phyloP scores from a whole-genome alignment of 176 grass and related monocot species.

The Oryza glumipatula region DNA sequence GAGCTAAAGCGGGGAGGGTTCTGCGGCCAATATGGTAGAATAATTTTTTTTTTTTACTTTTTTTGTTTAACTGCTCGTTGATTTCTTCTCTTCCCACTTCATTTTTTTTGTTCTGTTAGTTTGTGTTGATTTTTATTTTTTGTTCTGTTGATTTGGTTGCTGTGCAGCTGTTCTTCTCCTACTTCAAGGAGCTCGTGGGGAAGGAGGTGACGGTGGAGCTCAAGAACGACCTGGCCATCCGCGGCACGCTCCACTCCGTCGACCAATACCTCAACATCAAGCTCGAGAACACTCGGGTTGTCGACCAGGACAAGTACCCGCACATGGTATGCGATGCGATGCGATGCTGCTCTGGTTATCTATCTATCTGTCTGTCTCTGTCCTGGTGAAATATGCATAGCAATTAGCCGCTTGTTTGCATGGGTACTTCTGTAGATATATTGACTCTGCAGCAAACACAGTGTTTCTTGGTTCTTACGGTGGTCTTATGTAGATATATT shows the following conservation, averaged over 20 bases:
- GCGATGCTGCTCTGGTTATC: not conserved
- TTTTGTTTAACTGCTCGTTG: not conserved
- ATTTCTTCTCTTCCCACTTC: not conserved
- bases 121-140: not conserved
- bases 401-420: not conserved
- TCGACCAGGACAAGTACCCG: constrained; percentile 90
- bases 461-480: not conserved
- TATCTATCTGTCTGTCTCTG: not conserved
- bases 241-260: constrained; percentile 87
- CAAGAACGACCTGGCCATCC: constrained; percentile 94
- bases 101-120: no score
- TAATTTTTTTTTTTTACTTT: not conserved
- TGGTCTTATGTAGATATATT: no score
- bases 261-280: constrained; percentile 99
- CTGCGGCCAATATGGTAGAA: constrained; percentile 39
- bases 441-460: not conserved
- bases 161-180: constrained; percentile 89
- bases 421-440: not conserved
- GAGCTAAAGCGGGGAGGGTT: not conserved
- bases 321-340: constrained; percentile 67
- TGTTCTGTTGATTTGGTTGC: not conserved
- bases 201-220: constrained; percentile 96
- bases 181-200: constrained; percentile 98
- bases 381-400: not conserved
- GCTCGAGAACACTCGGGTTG: constrained; percentile 90